phyloP scores from a whole-genome alignment of 805 yeast species.

The Teunomyces stri region DNA sequence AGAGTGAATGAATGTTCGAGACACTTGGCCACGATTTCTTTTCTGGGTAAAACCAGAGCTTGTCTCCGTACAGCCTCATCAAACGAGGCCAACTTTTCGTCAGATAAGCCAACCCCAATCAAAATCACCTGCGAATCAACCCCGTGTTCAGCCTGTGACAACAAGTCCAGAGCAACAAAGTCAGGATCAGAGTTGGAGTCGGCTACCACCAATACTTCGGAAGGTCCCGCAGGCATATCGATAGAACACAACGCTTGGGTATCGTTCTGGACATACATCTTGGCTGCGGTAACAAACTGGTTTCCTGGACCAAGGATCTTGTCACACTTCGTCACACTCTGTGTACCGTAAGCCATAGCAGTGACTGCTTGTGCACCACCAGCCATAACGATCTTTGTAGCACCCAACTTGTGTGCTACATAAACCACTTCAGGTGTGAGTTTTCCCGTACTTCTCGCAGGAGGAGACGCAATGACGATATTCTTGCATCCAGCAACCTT shows the following conservation, averaged over 20 bases:
- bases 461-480: slow-evolving; percentile 92
- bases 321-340: slow-evolving; percentile 87
- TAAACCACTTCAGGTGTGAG: slow-evolving; percentile 96
- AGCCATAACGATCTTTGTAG: slow-evolving; percentile 83
- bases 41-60: slow-evolving; percentile 83
- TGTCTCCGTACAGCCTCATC: slow-evolving; percentile 84
- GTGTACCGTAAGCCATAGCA: slow-evolving; percentile 98
- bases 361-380: slow-evolving; percentile 99
- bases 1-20: slow-evolving; percentile 88
- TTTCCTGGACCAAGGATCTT: slow-evolving; percentile 98
- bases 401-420: slow-evolving; percentile 95
- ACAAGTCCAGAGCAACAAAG: slow-evolving; percentile 92
- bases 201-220: slow-evolving; percentile 95
- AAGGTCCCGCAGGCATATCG: slow-evolving; percentile 99
- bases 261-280: slow-evolving; percentile 95
- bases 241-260: slow-evolving; percentile 92
- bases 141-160: slow-evolving; percentile 99
- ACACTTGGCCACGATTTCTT: slow-evolving; percentile 87
- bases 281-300: slow-evolving; percentile 98
- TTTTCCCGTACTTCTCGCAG: slow-evolving; percentile 81
- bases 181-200: slow-evolving; percentile 88
- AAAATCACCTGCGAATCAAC: slow-evolving; percentile 95
- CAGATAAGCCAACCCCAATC: slow-evolving; percentile 72
- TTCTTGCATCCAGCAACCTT: slow-evolving; percentile 95
- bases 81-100: slow-evolving; percentile 58